These are phyloP conservation scores for Bifiguratus adelaidae DNA, from an alignment of 192 early-diverging fungal species.

Conservation along the genomic window DNA sequence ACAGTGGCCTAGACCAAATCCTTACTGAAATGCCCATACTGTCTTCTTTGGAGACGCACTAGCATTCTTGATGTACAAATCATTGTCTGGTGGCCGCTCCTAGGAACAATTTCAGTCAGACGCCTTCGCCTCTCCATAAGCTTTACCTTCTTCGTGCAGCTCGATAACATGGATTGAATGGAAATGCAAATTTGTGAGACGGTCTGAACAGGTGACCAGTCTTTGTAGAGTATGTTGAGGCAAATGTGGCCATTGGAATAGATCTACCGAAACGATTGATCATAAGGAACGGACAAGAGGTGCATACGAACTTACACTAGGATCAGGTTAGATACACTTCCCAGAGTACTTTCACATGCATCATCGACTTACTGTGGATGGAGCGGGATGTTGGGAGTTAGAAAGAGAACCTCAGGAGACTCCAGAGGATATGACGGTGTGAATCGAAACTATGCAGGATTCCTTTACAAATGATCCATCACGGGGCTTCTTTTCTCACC, in stretches of 20 bases:
- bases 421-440: constrained; percentile 63
- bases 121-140: background rate
- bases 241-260: constrained; percentile 98
- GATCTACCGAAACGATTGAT: constrained; percentile 19
- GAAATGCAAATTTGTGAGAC: constrained; percentile 83
- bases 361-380: constrained; percentile 52
- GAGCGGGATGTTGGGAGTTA: constrained; percentile 42
- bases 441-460: constrained; percentile 51
- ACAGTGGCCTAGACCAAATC: background rate
- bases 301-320: constrained; percentile 1
- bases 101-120: constrained; percentile 1
- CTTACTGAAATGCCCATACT: constrained; percentile 43
- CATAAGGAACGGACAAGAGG: background rate
- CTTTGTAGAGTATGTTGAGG: constrained; percentile 86
- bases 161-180: constrained; percentile 86
- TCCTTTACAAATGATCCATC: background rate
- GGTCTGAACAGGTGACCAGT: constrained; percentile 91
- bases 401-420: constrained; percentile 60
- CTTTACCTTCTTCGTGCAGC: constrained; percentile 63
- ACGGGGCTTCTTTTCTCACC: constrained; percentile 11
- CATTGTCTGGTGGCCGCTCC: constrained; percentile 46
- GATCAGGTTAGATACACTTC: background rate
- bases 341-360: background rate
- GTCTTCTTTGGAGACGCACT: constrained; percentile 44
- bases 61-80: constrained; percentile 38